Base-by-base conservation (phyloP, 805 yeast genomes). In the Martiniozyma abietophila region DNA sequence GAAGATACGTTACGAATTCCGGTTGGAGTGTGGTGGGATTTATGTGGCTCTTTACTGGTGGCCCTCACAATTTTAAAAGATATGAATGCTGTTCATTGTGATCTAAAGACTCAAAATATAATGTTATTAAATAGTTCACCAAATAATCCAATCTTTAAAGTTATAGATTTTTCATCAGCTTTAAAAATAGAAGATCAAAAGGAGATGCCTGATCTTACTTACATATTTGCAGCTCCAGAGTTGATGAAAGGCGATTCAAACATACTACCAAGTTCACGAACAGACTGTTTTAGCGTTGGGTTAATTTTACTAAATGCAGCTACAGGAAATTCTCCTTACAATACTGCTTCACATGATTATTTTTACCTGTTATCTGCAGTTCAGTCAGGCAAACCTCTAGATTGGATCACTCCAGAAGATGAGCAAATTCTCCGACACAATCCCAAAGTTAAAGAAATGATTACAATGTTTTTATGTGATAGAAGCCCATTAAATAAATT, bases 111-210 rank as follows among this genome's bases (percentile, higher is more conserved):
- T 12, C 63, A 63, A 29, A 69, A 69, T 43, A 46, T 69, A 7
- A 47, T 69, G 38, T 51, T 59, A 11, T 20, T 32, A 8, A 31
- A 35, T 4, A 25, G 19, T 2, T 25, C 58, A 35, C 64, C 61
- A 36, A 54, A 54, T 36, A 43, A 56, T 11, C 46, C 59, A 18
- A 36, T 35, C 5, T 63, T 67, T 41, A 63, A 61, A 38, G 42
- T 70, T n/a, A 64, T 64, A 20, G 77, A 71, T 50, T 67, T 71
- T 43, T 60, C 74, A 2, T 63, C 71, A 5, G 58, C 66, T 12
- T 44, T 40, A 22, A 33, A 38, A 17, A 31, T 30, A 11, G 43
- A 44, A 18, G 58, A 38, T 24, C 28, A 42, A 9, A 42, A 25
- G 9, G 50, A 40, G 25, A 43, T 44, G 41, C 59, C 50, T 3